phyloP scores from a whole-genome alignment of 2,329 filamentous ascomycete species.

The Phialemonium atrogriseum region DNA sequence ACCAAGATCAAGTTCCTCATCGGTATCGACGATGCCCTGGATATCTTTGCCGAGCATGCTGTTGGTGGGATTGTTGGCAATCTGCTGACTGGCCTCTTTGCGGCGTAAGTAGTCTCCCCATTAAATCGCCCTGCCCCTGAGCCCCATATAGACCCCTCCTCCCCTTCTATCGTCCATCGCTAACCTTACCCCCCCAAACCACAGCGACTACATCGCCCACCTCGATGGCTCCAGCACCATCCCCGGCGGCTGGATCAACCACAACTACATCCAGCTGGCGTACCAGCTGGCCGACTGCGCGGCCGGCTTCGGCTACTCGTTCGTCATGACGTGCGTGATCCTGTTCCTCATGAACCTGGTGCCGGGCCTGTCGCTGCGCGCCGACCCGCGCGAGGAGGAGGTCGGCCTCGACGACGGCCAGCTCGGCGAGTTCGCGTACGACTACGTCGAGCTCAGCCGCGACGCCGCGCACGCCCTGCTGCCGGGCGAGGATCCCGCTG shows the following conservation, averaged over 20 bases:
- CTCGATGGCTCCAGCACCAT: constrained; percentile 58
- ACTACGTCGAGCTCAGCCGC: constrained; percentile 64
- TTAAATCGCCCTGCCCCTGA: background rate
- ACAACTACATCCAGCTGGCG: constrained; percentile 62
- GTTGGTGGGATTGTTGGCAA: constrained; percentile 77
- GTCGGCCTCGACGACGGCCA: constrained; percentile 65
- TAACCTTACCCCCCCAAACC: too few species aligned
- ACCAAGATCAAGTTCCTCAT: constrained; percentile 74
- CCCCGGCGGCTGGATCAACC: constrained; percentile 61
- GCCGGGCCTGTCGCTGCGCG: constrained; percentile 62
- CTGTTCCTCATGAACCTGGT: constrained; percentile 64
- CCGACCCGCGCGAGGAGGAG: constrained; percentile 58
- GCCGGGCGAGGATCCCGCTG: constrained; percentile 5
- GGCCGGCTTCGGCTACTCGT: constrained; percentile 57
- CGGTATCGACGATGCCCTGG: constrained; percentile 77
- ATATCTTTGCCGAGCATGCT: constrained; percentile 86
- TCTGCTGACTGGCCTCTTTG: constrained; percentile 69
- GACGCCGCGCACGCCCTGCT: constrained; percentile 12
- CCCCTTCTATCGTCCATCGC: too few species aligned
- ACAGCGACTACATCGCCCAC: constrained; percentile 59
- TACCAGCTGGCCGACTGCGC: constrained; percentile 63
- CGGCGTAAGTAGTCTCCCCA: constrained; percentile 41
- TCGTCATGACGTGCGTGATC: constrained; percentile 59
- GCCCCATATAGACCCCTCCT: constrained; percentile 6
- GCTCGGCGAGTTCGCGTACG: constrained; percentile 76